phyloP scores from a whole-genome alignment of 768 basidiomycete genomes.

The Cyclocybe aegerita region DNA sequence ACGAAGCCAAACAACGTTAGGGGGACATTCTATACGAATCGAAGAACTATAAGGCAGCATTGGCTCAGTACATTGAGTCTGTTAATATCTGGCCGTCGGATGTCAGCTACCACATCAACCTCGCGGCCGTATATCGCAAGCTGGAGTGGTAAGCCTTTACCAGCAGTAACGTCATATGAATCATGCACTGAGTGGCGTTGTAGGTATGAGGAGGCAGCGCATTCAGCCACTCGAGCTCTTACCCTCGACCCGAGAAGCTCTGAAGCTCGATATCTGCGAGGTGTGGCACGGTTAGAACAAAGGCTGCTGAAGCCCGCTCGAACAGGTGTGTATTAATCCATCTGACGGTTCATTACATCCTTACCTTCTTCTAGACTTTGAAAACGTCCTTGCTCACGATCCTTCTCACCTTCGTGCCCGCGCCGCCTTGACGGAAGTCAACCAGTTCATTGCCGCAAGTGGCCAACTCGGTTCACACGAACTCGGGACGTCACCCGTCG shows the following conservation, averaged over 20 bases:
- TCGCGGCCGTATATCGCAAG: constrained; percentile 36
- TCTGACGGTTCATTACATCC: background rate
- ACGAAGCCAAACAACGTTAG: constrained; percentile 14
- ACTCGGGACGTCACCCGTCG: constrained; percentile 12
- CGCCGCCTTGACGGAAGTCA: constrained; percentile 25
- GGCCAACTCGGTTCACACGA: constrained; percentile 14
- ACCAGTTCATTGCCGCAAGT: constrained; percentile 18
- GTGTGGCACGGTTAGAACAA: constrained; percentile 37
- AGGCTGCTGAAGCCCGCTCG: constrained; percentile 27
- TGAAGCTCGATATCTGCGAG: constrained; percentile 42
- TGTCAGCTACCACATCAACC: constrained; percentile 30
- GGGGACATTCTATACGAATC: constrained; percentile 31
- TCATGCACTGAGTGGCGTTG: background rate
- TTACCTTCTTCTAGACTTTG: constrained; percentile 28
- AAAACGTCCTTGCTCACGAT: constrained; percentile 31
- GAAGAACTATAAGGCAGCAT: constrained; percentile 31
- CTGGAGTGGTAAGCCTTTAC: constrained; percentile 25
- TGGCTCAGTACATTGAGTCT: constrained; percentile 33
- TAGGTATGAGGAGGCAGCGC: constrained; percentile 38
- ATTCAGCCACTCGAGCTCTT: constrained; percentile 35
- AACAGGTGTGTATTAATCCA: constrained; percentile 21
- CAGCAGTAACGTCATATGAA: constrained; percentile 9
- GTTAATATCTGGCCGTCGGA: constrained; percentile 32
- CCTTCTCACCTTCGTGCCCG: constrained; percentile 25
- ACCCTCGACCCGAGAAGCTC: constrained; percentile 34